Conservation (phyloP, 345 rosid species). For the Moringa oleifera region DNA sequence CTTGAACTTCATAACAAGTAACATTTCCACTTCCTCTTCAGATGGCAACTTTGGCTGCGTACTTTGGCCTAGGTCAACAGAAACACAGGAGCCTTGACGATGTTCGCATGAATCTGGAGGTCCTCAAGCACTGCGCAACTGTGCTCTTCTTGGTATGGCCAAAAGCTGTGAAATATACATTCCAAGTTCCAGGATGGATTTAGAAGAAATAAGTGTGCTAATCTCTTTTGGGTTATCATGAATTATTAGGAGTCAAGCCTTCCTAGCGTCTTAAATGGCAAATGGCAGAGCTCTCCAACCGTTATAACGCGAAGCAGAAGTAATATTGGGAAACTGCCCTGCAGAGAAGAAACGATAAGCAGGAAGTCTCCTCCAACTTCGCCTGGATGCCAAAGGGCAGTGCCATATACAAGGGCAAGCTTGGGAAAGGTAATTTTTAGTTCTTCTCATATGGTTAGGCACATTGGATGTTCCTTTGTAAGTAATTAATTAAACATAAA, state of each 20-base stretch:
- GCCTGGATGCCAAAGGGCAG: constrained; percentile 39
- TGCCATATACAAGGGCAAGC: constrained; percentile 57
- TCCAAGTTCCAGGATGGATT: no score
- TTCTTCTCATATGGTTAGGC: background rate
- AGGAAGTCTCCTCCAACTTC: constrained; percentile 38
- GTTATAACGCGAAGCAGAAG: constrained; percentile 69
- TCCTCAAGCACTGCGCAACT: constrained; percentile 81
- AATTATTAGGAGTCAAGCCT: constrained; percentile 70
- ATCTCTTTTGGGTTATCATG: no score
- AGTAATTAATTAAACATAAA: background rate
- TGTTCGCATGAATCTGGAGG: constrained; percentile 87
- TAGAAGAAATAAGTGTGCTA: no score
- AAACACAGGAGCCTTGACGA: constrained; percentile 93
- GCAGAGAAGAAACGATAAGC: constrained; percentile 29
- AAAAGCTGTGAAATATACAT: no score
- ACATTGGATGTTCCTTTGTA: background rate
- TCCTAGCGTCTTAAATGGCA: constrained; percentile 46
- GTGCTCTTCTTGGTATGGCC: constrained; percentile 71
- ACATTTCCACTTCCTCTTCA: no score
- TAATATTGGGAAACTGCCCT: constrained; percentile 22
- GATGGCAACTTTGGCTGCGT: constrained; percentile 92
- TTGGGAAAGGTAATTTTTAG: constrained; percentile 41
- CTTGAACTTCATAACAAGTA: no score
- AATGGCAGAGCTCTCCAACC: constrained; percentile 42
- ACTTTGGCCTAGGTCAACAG: constrained; percentile 88